phyloP scores from a whole-genome alignment of 1,284 basidiomycete genomes.

The Cutaneotrichosporon cavernicola region DNA sequence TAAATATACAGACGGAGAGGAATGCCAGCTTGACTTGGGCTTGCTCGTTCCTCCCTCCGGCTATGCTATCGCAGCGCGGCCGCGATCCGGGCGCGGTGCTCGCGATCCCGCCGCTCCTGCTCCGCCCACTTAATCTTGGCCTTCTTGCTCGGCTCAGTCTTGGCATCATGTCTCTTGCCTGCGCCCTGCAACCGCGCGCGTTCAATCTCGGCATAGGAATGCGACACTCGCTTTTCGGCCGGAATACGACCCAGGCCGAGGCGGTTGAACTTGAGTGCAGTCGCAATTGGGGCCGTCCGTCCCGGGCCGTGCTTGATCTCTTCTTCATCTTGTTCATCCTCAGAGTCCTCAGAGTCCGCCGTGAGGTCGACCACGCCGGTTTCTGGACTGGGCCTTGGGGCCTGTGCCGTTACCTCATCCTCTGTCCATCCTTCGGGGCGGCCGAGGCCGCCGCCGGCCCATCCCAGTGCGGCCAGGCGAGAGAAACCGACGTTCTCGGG shows the following conservation, averaged over 20 bases:
- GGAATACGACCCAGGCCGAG: constrained; percentile 36
- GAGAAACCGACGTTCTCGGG: constrained; percentile 48
- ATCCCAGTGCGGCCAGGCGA: constrained; percentile 41
- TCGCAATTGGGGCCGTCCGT: constrained; percentile 43
- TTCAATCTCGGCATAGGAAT: constrained; percentile 41
- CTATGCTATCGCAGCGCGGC: constrained; percentile 27
- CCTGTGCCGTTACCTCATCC: constrained; percentile 11
- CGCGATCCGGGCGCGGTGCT: constrained; percentile 37
- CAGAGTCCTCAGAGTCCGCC: constrained; percentile 13
- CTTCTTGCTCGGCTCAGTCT: constrained; percentile 32
- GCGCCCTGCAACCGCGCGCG: constrained; percentile 34
- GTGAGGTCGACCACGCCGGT: constrained; percentile 22
- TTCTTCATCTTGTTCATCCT: not conserved
- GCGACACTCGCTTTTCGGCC: constrained; percentile 39
- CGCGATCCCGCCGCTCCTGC: constrained; percentile 41
- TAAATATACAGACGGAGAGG: too few relatives aligned
- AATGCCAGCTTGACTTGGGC: too few relatives aligned
- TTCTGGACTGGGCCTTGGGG: too few relatives aligned
- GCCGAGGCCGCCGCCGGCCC: constrained; percentile 48
- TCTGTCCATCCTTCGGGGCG: constrained; percentile 30
- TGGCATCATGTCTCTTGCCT: constrained; percentile 9
- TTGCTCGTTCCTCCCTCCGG: too few relatives aligned
- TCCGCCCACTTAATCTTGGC: constrained; percentile 47
- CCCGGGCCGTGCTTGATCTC: constrained; percentile 31
- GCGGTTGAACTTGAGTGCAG: constrained; percentile 46